Evolutionary conservation across 192 early-diverging fungal genomes (phyloP), one percentile per base, ranked within the genome.

Genomic region (Oehlia diaphana): DNA sequence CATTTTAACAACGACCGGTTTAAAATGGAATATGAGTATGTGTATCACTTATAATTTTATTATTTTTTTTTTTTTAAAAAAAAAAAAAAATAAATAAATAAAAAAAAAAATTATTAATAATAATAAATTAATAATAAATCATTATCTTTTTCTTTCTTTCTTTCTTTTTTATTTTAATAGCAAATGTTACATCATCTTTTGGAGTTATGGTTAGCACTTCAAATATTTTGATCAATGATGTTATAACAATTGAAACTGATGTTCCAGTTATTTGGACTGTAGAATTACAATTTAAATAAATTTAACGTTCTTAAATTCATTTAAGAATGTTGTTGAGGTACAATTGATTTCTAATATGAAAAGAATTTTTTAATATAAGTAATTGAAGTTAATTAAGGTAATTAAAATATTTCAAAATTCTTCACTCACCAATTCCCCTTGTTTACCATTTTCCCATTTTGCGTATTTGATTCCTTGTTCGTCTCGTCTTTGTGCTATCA

Each of bases 11-110:
- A 96, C 95, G 2, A 79, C 50, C 8, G 96, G 96, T 2, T 87
- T 98, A 44, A 89, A 90, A 73, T 98, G 95, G 95, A 91, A 98
- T 80, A 78, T 98, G 23, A 89, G 93, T 95, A 86, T 73, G 86
- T 64, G 49, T 50, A 8, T 70, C 37, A 77, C 19, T 42, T 35
- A n/a, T n/a, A n/a, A n/a, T n/a, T n/a, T n/a, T n/a, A n/a, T n/a
- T n/a, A n/a, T n/a, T n/a, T n/a, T n/a, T 62, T 74, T 72, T 28
- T 62, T 6, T 2, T 44, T 9, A 44, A 44, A 9, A 44, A 44
- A 44, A 9, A 44, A n/a, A n/a, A n/a, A n/a, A n/a, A n/a, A n/a
- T n/a, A n/a, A n/a, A n/a, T n/a, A n/a, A n/a, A n/a, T n/a, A n/a
- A n/a, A n/a, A n/a, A n/a, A n/a, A n/a, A n/a, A n/a, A n/a, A n/a